Percentiles rank a stretch among this genome's conserved stretches.
phyloP scores from a whole-genome alignment of 345 rosid species.

The Populus pruinosa region DNA sequence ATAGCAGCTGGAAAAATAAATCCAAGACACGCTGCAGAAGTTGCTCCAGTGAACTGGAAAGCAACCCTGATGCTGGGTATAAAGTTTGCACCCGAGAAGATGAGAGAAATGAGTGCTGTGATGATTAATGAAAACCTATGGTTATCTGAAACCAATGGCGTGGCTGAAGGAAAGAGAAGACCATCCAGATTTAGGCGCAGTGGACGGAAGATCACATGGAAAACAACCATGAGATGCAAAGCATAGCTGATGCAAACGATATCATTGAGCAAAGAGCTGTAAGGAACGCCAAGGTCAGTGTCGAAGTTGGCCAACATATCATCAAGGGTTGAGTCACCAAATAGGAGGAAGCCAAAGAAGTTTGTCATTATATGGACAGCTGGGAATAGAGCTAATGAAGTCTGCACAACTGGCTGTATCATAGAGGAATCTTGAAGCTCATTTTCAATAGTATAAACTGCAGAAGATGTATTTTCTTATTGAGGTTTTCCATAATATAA shows the following conservation, averaged over 20 bases:
- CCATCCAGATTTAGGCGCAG: slow-evolving; percentile 20
- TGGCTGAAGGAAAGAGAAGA: slow-evolving; percentile 23
- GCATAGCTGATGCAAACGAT: slow-evolving; percentile 19
- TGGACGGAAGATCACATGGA: slow-evolving; percentile 16
- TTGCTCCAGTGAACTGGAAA: slow-evolving; percentile 28
- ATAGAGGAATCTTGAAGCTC: slow-evolving; percentile 20
- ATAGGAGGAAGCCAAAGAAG: slow-evolving; percentile 25
- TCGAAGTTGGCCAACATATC: slow-evolving; percentile 26
- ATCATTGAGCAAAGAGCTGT: slow-evolving; percentile 16
- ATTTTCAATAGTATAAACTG: slow-evolving; percentile 22
- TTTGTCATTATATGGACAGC: slow-evolving; percentile 16
- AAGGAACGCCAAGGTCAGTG: slow-evolving; percentile 18
- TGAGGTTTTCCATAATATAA: too few species aligned
- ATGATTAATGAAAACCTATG: slow-evolving; percentile 18
- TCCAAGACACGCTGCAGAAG: slow-evolving; percentile 17
- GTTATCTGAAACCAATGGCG: slow-evolving; percentile 11
- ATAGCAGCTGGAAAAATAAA: slow-evolving; percentile 26
- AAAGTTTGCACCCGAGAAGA: slow-evolving; percentile 23
- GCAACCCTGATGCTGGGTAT: slow-evolving; percentile 23
- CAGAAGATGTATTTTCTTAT: background rate
- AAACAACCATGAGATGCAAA: slow-evolving; percentile 24
- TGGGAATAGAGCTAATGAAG: slow-evolving; percentile 16
- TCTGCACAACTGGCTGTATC: slow-evolving; percentile 19
- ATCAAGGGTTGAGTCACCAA: slow-evolving; percentile 23
- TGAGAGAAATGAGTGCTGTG: slow-evolving; percentile 6